Percentiles rank a stretch among this genome's conserved stretches.
phyloP scores from a whole-genome alignment of 176 grass and related monocot genomes.

The Triticum aestivum region DNA sequence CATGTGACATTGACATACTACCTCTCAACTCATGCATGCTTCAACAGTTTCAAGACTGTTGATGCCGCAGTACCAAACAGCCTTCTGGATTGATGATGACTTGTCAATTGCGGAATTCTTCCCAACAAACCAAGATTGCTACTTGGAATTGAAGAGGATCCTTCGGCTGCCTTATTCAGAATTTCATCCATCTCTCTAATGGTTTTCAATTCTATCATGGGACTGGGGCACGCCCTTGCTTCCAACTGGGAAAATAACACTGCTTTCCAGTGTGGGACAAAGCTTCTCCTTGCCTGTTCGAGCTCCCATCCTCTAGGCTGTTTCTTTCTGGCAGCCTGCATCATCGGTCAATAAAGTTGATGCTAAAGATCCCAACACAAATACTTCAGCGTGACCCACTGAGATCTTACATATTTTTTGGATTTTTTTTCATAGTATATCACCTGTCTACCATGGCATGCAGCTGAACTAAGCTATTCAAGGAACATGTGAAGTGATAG shows the following conservation, averaged over 20 bases:
- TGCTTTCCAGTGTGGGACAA: conserved; percentile 4
- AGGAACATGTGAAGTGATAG: background rate
- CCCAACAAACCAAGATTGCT: background rate
- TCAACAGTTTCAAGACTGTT: background rate
- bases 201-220: background rate
- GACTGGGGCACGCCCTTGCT: background rate
- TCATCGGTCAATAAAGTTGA: background rate
- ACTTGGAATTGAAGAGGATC: background rate
- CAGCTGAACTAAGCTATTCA: background rate
- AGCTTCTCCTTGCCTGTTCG: conserved; percentile 12
- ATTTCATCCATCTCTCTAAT: background rate
- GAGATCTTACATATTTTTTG: background rate
- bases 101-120: background rate
- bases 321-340: conserved; percentile 3
- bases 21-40: conserved; percentile 14
- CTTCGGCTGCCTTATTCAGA: background rate
- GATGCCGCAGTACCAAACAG: background rate
- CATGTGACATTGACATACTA: background rate
- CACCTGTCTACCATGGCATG: background rate
- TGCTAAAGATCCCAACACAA: background rate
- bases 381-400: background rate
- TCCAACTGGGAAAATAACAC: background rate
- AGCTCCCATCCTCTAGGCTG: background rate
- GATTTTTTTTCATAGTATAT: background rate
- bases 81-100: background rate